Evolutionary conservation across 768 basidiomycete genomes (phyloP).

Genomic region (Boletus bicolor): DNA sequence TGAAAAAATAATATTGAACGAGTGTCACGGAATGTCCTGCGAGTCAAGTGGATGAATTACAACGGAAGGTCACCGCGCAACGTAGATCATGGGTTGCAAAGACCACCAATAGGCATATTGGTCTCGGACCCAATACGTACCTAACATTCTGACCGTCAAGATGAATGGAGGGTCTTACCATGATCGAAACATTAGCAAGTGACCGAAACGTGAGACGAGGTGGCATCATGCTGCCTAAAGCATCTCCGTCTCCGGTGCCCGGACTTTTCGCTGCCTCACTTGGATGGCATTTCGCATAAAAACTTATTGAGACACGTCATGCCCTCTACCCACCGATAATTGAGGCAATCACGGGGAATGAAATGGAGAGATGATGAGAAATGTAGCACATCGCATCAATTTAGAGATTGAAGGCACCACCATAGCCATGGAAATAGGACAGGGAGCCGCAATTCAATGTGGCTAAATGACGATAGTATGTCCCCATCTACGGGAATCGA

Average conservation of each 20-base stretch:
- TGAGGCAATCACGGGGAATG: not conserved
- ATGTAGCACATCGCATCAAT: not conserved
- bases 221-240: not conserved
- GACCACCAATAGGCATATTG: not conserved
- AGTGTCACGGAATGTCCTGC: not conserved
- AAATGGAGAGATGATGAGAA: not conserved
- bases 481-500: no score
- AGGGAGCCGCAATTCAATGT: not conserved
- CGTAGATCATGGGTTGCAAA: not conserved
- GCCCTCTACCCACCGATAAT: not conserved
- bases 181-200: not conserved
- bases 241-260: not conserved
- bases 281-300: not conserved
- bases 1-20: not conserved
- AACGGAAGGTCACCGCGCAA: not conserved
- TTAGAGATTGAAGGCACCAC: not conserved
- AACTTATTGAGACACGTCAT: not conserved
- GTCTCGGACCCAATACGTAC: not conserved
- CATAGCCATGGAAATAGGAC: not conserved
- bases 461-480: not conserved
- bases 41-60: not conserved
- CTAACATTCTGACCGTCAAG: not conserved
- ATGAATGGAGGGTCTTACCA: not conserved
- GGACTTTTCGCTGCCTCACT: not conserved
- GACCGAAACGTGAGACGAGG: not conserved